Evolutionary conservation across 1,284 basidiomycete genomes (phyloP), one percentile per base, ranked within the genome.

Genomic region (Cutaneotrichosporon sp.): DNA sequence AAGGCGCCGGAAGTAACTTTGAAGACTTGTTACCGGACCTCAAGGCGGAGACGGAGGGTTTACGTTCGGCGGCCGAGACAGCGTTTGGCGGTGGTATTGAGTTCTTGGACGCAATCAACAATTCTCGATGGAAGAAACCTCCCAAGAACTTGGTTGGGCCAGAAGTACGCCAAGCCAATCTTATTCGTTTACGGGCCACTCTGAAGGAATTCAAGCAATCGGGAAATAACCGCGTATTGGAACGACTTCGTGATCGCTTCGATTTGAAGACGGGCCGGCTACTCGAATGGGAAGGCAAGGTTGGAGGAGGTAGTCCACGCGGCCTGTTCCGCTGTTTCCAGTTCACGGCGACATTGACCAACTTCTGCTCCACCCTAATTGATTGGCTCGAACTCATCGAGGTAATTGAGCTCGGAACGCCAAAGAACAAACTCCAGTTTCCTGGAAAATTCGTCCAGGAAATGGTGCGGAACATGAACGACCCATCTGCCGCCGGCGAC

Each of bases 21-120:
- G 69, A 69, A 21, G 70, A 85, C 56, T 76, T 88, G 42, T 70
- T 88, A 10, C 85, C 86, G 1, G 75, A 83, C 13, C 74, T 89
- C 62, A 75, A 76, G 11, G 70, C 77, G 16, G 76, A 82, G 3
- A 86, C 86, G 0, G 61, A 69, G 11, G 79, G 82, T 1, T 76
- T 87, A 0, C 83, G 86, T 18, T 57, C 68, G 5, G 79, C 83
- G 0, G 79, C 80, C 36, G 68, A 77, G 7, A 73, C 65, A 4
- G 83, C 77, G 3, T 73, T 86, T 18, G 66, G 66, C 16, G 78
- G 77, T 30, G 75, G 78, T 10, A 72, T 80, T 31, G 69, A 71
- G 6, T 80, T 82, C 58, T 67, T 87, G 32, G 74, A 81, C 18
- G 72, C 79, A 52, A 76, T 85, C 66, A 88, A 88, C 72, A 78